Evolutionary conservation across 2,329 filamentous ascomycete species (phyloP).

Genomic region (Malbranchea zuffiana): DNA sequence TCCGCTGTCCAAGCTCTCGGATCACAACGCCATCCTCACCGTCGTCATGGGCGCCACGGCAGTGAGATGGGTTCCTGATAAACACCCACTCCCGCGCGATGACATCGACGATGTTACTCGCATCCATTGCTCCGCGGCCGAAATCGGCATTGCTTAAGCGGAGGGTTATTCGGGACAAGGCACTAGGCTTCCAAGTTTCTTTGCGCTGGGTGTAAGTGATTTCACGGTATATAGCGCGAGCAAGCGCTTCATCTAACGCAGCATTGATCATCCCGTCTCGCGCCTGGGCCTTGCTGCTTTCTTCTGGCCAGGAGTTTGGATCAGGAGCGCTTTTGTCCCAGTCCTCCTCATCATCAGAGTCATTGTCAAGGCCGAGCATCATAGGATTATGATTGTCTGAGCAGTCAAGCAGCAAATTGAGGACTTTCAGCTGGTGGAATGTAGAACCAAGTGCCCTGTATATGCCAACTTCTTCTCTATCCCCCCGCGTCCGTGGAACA

Average conservation of each 20-base stretch:
- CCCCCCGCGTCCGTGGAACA: not conserved
- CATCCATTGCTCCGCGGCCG: not conserved
- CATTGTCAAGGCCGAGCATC: not conserved
- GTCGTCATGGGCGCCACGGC: no score
- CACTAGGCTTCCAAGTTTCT: not conserved
- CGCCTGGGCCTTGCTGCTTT: not conserved
- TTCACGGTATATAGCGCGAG: conserved; percentile 4
- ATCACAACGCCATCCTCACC: not conserved
- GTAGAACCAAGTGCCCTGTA: conserved; percentile 2
- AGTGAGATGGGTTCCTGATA: conserved; percentile 1
- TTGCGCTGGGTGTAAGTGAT: not conserved
- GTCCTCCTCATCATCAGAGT: no score
- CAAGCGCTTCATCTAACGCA: not conserved
- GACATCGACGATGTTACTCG: not conserved
- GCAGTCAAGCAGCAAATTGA: not conserved
- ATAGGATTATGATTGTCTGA: not conserved
- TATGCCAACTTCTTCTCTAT: conserved; percentile 1
- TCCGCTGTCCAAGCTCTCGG: not conserved
- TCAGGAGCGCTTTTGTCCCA: no score
- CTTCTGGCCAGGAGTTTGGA: no score
- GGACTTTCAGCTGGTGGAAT: not conserved
- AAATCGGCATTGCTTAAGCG: not conserved
- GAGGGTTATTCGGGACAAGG: not conserved
- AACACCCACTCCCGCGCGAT: not conserved
- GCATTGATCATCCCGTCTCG: not conserved